Evolutionary conservation across 352 stramenopile species (phyloP).

Genomic region (Globisporangium emineosum): DNA sequence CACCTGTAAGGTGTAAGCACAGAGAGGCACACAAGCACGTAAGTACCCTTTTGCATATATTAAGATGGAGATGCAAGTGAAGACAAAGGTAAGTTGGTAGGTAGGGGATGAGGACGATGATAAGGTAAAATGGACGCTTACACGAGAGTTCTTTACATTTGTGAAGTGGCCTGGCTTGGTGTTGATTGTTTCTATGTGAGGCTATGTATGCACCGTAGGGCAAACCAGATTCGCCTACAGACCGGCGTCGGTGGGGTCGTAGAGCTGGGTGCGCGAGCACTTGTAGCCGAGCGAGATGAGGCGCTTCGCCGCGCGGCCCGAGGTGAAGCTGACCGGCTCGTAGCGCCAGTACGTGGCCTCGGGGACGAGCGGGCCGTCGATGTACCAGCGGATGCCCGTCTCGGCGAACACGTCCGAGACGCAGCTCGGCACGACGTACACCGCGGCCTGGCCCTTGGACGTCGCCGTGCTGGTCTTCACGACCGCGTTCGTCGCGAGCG

Average conservation of each 20-base stretch:
- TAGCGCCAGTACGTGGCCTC: conserved; percentile 63
- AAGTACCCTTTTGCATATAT: conserved; percentile 7
- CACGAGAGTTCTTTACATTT: background rate
- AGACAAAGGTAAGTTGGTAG: background rate
- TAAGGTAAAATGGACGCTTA: background rate
- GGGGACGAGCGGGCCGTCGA: conserved; percentile 56
- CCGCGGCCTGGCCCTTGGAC: conserved; percentile 43
- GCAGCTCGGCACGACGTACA: conserved; percentile 58
- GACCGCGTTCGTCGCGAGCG: conserved; percentile 50
- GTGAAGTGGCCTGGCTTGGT: background rate
- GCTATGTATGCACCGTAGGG: too few relatives aligned
- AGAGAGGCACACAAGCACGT: background rate
- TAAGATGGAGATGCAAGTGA: background rate
- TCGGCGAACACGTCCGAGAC: conserved; percentile 80
- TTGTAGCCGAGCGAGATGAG: conserved; percentile 70
- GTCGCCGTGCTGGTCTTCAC: conserved; percentile 33
- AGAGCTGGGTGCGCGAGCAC: conserved; percentile 64
- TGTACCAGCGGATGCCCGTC: conserved; percentile 80
- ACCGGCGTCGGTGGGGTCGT: conserved; percentile 37
- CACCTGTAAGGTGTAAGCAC: conserved; percentile 46
- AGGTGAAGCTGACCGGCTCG: conserved; percentile 34
- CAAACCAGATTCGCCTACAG: background rate
- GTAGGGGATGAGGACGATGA: background rate
- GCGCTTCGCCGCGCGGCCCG: conserved; percentile 53
- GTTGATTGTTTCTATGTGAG: too few relatives aligned